These are phyloP conservation scores for Fraxinus americana DNA, from an alignment of 257 asterid species.

Conservation along the genomic window DNA sequence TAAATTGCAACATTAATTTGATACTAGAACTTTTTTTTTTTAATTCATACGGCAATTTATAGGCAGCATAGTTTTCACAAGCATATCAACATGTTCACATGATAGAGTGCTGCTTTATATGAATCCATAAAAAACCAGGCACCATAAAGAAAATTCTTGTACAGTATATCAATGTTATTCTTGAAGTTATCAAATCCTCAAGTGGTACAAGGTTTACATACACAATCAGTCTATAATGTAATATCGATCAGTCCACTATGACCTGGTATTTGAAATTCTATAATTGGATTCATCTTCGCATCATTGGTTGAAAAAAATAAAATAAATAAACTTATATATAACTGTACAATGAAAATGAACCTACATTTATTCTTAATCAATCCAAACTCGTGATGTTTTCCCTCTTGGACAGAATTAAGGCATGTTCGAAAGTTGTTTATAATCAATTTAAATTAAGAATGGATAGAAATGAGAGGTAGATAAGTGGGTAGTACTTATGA, in stretches of 20 bases:
- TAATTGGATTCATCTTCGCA: not conserved
- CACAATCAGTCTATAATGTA: not conserved
- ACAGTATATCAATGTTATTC: not conserved
- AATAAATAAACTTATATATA: not conserved
- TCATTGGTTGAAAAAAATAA: not conserved
- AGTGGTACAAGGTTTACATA: not conserved
- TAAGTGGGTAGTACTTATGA: too few species aligned
- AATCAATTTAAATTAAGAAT: too few species aligned
- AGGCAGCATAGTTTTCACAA: not conserved
- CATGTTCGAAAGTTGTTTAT: too few species aligned
- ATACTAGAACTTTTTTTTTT: not conserved
- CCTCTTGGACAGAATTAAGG: not conserved
- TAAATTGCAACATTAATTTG: not conserved
- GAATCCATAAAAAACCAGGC: not conserved
- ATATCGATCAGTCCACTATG: not conserved
- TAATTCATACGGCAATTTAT: not conserved
- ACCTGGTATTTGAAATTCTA: not conserved
- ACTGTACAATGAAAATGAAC: not conserved
- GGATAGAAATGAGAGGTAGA: too few species aligned
- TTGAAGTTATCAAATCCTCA: slow-evolving; percentile 9
- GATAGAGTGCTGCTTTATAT: not conserved
- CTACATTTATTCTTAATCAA: not conserved
- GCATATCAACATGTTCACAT: not conserved
- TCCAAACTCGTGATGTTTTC: not conserved
- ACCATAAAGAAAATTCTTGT: not conserved